Evolutionary conservation across 768 basidiomycete genomes (phyloP), one percentile per base, ranked within the genome.

Genomic region (Amanita molliuscula): DNA sequence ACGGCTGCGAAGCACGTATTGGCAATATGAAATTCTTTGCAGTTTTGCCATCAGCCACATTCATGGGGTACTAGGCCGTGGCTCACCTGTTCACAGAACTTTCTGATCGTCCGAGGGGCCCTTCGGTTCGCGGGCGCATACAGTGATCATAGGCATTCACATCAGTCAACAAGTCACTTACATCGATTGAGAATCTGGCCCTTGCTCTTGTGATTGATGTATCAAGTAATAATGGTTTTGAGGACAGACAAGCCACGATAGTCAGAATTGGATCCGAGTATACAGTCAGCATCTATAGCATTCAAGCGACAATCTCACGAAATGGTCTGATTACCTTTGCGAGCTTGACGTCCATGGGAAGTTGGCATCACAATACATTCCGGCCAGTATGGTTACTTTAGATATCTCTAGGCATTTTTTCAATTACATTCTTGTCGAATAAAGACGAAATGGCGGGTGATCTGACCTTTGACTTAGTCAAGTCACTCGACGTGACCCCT

Each of bases 291-390:
- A 97, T 94, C 87, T 88, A 52, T n/a, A 36, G 25, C 21, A 15
- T 20, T 48, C 28, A 29, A 26, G n/a, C 16, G n/a, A 16, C 7
- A 7, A 6, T 46, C 46, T 13, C 18, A 46, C 25, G 13, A 42
- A 34, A 4, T 47, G 34, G 20, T 15, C 28, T 8, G 59, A 10
- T 49, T 33, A 86, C 87, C 74, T 96, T 97, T 6, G 81, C 89
- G 23, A 97, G 74, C 35, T 90, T 76, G 8, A 94, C 68, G 64
- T 97, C 94, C 11, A 95, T 68, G 1, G 93, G 93, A n/a, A 96
- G 73, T 65, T 82, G n/a, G n/a, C n/a, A n/a, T n/a, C n/a, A n/a
- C n/a, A n/a, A n/a, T n/a, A n/a, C n/a, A n/a, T n/a, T n/a, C n/a
- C n/a, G n/a, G n/a, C n/a, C n/a, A n/a, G n/a, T n/a, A n/a, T n/a